Percentiles rank a stretch among this genome's conserved stretches.
These are phyloP conservation scores for Isoetes engelmannii DNA, from an alignment of 83 land plant genomes.

Conservation along the genomic window DNA sequence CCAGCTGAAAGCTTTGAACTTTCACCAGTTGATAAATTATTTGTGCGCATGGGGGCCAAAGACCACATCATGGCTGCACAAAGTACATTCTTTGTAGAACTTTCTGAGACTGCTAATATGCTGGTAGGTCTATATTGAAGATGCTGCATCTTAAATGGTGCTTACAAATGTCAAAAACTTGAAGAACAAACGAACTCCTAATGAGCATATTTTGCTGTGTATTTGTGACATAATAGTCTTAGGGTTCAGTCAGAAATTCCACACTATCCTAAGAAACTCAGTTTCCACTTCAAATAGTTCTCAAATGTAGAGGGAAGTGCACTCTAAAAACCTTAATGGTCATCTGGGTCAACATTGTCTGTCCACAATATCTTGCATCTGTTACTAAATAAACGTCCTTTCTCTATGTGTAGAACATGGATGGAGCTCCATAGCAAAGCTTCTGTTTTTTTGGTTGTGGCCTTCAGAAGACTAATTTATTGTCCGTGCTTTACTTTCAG, in stretches of 20 bases:
- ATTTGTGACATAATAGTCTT: background rate
- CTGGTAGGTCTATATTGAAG: conserved; percentile 43
- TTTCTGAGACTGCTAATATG: conserved; percentile 84
- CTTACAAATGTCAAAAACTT: too few relatives aligned
- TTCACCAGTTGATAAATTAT: conserved; percentile 78
- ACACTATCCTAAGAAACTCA: too few relatives aligned
- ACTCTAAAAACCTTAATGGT: background rate
- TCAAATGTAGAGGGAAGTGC: background rate
- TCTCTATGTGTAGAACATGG: too few relatives aligned
- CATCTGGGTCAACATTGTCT: too few relatives aligned
- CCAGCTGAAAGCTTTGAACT: conserved; percentile 77
- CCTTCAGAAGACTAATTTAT: too few relatives aligned
- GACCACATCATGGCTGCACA: conserved; percentile 96
- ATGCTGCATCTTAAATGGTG: background rate
- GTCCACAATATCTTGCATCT: too few relatives aligned
- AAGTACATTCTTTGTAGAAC: conserved; percentile 90
- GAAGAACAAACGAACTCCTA: too few relatives aligned
- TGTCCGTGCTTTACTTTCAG: conserved; percentile 27
- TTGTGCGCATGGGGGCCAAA: conserved; percentile 96
- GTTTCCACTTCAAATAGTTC: too few relatives aligned
- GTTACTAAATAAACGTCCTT: too few relatives aligned
- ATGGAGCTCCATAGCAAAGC: too few relatives aligned
- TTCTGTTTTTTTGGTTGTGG: too few relatives aligned
- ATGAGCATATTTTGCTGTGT: too few relatives aligned
- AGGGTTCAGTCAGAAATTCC: background rate